Base-by-base conservation (phyloP, 2,329 filamentous ascomycete genomes). In the Sclerotinia minor region DNA sequence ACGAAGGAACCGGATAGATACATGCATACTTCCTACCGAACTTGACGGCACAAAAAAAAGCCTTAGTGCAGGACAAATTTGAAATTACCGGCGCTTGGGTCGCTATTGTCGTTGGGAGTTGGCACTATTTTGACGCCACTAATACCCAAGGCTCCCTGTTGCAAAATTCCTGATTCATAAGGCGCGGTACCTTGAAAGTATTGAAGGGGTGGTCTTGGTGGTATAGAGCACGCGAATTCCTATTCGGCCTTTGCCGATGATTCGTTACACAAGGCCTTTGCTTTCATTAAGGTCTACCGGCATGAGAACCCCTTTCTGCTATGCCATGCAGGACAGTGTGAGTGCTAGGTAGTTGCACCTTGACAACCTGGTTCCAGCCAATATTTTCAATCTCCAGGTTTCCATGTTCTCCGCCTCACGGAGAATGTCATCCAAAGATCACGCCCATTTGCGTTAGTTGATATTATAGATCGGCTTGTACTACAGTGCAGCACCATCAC, bases 21-120 rank as follows among this genome's bases (percentile, higher is more conserved):
- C 24, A 1, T 41, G 32, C 59, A 63, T 63, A 38, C 32, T 63
- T 50, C 59, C 59, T 63, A 50, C 45, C 59, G 45, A 63, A 63
- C 45, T 63, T 9, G 38, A 35, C 45, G 29, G 45, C 45, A 63
- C 32, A 63, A 63, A 17, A 41, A 13, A 41, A 41, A 50, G n/a
- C 29, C 21, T 49, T 38, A 61, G 29, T 38, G 49, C 15, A 19
- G 32, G 21, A 9, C 29, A 50, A 47, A 49, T 19, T n/a, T 50
- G 58, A 49, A 24, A 24, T 15, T 61, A 15, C 13, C 6, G 21
- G 45, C 45, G 32, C 45, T 63, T 50, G 50, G 45, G 24, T 63
- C 59, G 7, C 38, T 52, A 41, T 50, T 50, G 8, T 2, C 21
- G 15, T 38, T 38, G n/a, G n/a, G 15, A 13, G 8, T 35, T 29